phyloP scores from a whole-genome alignment of 306 rosid genomes.

The Cercis canadensis region DNA sequence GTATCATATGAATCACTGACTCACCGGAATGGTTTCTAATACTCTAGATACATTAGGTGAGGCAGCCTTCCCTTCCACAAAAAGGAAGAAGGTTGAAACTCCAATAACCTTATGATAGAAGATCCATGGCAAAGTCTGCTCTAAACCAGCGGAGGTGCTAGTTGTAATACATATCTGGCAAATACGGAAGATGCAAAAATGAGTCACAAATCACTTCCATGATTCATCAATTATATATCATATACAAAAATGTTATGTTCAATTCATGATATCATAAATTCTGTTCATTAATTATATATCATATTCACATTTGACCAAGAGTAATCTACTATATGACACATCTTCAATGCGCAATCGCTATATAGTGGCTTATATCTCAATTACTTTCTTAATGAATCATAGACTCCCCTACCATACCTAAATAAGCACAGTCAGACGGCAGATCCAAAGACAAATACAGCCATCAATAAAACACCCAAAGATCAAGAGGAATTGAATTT shows the following conservation, averaged over 20 bases:
- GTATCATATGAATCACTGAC: slow-evolving; percentile 23
- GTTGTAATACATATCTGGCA: slow-evolving; percentile 75
- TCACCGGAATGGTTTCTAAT: slow-evolving; percentile 87
- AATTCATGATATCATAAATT: background rate
- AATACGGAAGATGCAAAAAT: slow-evolving; percentile 7
- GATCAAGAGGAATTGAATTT: background rate
- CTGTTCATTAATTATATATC: too few species aligned
- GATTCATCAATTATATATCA: slow-evolving; percentile 5
- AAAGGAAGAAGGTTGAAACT: slow-evolving; percentile 82
- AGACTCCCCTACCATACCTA: slow-evolving; percentile 2
- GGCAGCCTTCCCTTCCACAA: slow-evolving; percentile 97
- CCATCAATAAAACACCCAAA: background rate
- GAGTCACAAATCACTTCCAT: slow-evolving; percentile 23
- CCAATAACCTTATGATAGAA: slow-evolving; percentile 94
- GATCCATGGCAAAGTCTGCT: slow-evolving; percentile 94
- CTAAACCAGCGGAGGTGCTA: slow-evolving; percentile 87
- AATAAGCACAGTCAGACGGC: slow-evolving; percentile 17
- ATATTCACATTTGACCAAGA: too few species aligned
- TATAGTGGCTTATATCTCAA: background rate
- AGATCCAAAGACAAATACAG: slow-evolving; percentile 40
- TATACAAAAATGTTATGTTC: background rate
- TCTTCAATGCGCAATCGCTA: background rate
- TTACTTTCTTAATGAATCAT: background rate
- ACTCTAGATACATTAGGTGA: slow-evolving; percentile 77
- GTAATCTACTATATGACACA: background rate